Base-by-base conservation (phyloP, 345 rosid species). In the Hirschfeldia incana region DNA sequence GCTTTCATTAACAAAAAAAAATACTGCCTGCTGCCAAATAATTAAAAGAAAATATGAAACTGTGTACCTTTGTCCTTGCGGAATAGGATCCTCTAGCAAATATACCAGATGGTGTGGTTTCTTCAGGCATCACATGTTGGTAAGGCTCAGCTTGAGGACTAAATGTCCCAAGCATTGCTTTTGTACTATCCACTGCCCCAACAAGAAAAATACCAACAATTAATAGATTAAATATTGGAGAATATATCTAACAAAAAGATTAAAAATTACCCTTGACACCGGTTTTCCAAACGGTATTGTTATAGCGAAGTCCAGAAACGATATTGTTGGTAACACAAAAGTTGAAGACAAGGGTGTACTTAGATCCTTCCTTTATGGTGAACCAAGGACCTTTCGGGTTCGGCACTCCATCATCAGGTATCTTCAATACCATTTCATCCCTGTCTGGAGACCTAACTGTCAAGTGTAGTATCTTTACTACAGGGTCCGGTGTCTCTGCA, bases 141-240 rank as follows among this genome's bases (percentile, higher is more conserved):
- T 92, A 94, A 32, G 94, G 81, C 53, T 92, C 98, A 33, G 88
- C 82, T 83, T 94, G 97, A 29, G 98, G 98, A 82, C 98, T 90
- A 74, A 91, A 91, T 10, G 98, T 94, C 75, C 98, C 98, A 3
- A 94, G 80, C 98, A 92, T 94, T 85, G 88, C 91, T 84, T 93
- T 93, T 1, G 89, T 46, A 78, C 89, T 85, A 81, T 94, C 98
- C 77, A 94, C 98, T 94, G 84, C 51, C 26, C 70, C 15, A 59
- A 51, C 3, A 49, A 60, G 7, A 13, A 13, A 53, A 26, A 34
- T 11, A 53, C 21, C 7, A 11, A 28, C 27, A 26, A 68, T 53
- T 4, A 28, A 10, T 27, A 49, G 65, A 17, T 0, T 65, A 66
- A 0, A 58, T 33, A 28, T 27, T 12, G 6, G 42, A 12, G 26